Evolutionary conservation across 805 yeast genomes (phyloP).

Genomic region (Kuraishia piskuri): DNA sequence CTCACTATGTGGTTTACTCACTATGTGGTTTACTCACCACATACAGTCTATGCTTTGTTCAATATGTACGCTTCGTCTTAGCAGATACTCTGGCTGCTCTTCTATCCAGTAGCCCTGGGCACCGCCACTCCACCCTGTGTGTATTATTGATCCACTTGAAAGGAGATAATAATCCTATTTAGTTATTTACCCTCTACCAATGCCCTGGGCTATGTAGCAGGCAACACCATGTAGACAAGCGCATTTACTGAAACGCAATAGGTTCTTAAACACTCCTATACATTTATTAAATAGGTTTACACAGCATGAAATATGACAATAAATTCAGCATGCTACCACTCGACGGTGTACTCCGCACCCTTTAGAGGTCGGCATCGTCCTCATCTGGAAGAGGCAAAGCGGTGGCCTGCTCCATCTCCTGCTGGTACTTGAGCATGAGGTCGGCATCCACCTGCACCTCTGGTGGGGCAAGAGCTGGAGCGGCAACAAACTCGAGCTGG

Average conservation of each 20-base stretch:
- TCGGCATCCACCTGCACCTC: constrained; percentile 96
- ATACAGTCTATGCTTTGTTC: too few relatives aligned
- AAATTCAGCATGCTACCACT: not conserved
- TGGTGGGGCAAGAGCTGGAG: constrained; percentile 99
- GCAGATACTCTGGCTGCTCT: too few relatives aligned
- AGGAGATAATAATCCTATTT: too few relatives aligned
- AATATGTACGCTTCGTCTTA: too few relatives aligned
- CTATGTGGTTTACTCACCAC: too few relatives aligned
- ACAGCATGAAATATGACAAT: not conserved
- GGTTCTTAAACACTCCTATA: not conserved
- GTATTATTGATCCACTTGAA: too few relatives aligned
- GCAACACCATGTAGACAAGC: too few relatives aligned
- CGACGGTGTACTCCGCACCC: not conserved
- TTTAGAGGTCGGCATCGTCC: constrained; percentile 96
- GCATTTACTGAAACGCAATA: not conserved
- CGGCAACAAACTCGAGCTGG: constrained; percentile 95
- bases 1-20: too few relatives aligned
- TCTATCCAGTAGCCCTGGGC: too few relatives aligned
- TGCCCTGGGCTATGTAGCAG: too few relatives aligned
- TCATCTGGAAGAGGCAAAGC: constrained; percentile 99
- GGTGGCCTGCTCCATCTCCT: constrained; percentile 99
- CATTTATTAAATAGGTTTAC: not conserved
- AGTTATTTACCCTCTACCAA: too few relatives aligned
- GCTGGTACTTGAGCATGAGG: constrained; percentile 97
- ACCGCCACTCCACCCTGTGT: too few relatives aligned